Percentiles rank a stretch among this genome's conserved stretches.
phyloP scores from a whole-genome alignment of 495 filamentous ascomycete genomes.

The Xylaria nigripes region DNA sequence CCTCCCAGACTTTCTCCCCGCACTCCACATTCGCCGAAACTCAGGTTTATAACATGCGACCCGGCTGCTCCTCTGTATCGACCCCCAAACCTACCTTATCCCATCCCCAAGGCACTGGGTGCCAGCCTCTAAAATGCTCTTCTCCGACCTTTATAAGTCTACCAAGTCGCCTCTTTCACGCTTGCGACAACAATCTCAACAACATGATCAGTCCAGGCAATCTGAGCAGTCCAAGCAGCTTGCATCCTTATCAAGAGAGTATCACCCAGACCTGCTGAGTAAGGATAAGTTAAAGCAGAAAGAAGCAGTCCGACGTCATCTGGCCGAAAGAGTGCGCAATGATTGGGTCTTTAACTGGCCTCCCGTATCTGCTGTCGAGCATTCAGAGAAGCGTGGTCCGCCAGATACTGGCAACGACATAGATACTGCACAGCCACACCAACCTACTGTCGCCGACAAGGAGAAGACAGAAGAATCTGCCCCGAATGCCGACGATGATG shows the following conservation, averaged over 20 bases:
- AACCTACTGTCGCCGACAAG: neutral
- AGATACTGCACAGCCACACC: neutral
- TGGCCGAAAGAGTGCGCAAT: constrained; percentile 47
- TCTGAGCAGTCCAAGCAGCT: constrained; percentile 6
- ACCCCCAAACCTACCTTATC: neutral
- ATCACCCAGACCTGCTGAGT: constrained; percentile 47
- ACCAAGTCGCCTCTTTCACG: constrained; percentile 31
- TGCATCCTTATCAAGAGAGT: constrained; percentile 21
- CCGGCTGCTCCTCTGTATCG: constrained; percentile 3
- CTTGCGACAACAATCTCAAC: constrained; percentile 28
- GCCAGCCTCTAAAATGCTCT: constrained; percentile 26
- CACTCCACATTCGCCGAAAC: constrained; percentile 19
- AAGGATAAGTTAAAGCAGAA: constrained; percentile 48
- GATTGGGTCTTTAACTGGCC: constrained; percentile 51
- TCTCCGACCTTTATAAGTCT: constrained; percentile 30
- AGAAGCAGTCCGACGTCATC: constrained; percentile 42
- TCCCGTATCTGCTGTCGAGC: constrained; percentile 5
- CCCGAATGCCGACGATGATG: constrained; percentile 23
- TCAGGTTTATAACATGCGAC: no score
- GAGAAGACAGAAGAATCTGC: constrained; percentile 11
- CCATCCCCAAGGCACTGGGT: constrained; percentile 16
- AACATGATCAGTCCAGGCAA: no score
- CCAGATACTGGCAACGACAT: constrained; percentile 2
- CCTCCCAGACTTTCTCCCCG: no score
- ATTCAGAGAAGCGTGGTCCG: constrained; percentile 2